Base-by-base conservation (phyloP, 1,284 basidiomycete genomes). In the Mycena sp. region DNA sequence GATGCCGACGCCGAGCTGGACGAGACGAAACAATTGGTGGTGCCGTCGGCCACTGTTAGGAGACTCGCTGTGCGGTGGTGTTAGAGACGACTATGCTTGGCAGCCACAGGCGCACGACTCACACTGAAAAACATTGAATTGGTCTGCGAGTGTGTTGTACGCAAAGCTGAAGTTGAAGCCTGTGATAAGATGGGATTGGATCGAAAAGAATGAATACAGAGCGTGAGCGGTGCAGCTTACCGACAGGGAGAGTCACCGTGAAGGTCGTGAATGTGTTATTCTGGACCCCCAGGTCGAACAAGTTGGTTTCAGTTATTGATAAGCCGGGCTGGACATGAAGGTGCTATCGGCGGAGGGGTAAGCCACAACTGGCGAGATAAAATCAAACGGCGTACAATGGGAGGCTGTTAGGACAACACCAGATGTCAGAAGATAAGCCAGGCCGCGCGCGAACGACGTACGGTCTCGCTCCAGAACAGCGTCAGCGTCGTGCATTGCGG, bases 151-250 rank as follows among this genome's bases (percentile, higher is more conserved):
- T 1, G 50, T 60, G 30, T 60, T 60, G 32, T 52, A 60, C 11
- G 58, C 58, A 17, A 60, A 60, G 29, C 30, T 45, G 41, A 60
- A 60, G 16, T 46, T 52, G 23, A 52, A 49, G 14, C 58, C 58
- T 60, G 37, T 6, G 7, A 16, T 1, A 30, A 16, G 12, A 49
- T 11, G 21, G 5, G 1, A 5, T 3, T 14, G n/a, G 4, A 23
- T 11, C 21, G 17, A 25, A 16, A 35, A 7, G 29, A 35, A 16
- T 25, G 5, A 19, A 40, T 16, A 25, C 25, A 6, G 9, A 23
- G 40, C n/a, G n/a, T 17, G 6, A 17, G 4, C 4, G 10, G 14
- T 21, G 26, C 29, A 12, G 19, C 32, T 35, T 35, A 59, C 58
- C 58, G 21, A 60, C 26, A 7, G 49, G 49, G n/a, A 60, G 50